Evolutionary conservation across 345 rosid species (phyloP).

Genomic region (sweet orange (Citrus sinensis)): DVS_A1.0 CM039162.1:1042001-1042500

Average conservation of each 20-base stretch:
- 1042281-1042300: background rate
- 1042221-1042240: background rate
- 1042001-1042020: conserved; percentile 77
- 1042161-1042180: background rate
- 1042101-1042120: conserved; percentile 1
- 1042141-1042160: background rate
- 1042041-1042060: conserved; percentile 82
- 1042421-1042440: background rate
- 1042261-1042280: background rate
- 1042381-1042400: background rate
- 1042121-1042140: background rate
- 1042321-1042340: background rate
- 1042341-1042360: too few species aligned
- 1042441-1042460: too few species aligned
- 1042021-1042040: conserved; percentile 53
- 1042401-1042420: background rate
- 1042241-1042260: background rate
- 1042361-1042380: background rate
- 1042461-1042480: too few species aligned
- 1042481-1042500: too few species aligned
- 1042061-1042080: conserved; percentile 63
- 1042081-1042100: conserved; percentile 84
- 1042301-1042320: background rate
- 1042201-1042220: background rate
- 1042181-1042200: background rate